Conservation (phyloP, 441 rosid species). For the Aquilaria agallochum region DNA sequence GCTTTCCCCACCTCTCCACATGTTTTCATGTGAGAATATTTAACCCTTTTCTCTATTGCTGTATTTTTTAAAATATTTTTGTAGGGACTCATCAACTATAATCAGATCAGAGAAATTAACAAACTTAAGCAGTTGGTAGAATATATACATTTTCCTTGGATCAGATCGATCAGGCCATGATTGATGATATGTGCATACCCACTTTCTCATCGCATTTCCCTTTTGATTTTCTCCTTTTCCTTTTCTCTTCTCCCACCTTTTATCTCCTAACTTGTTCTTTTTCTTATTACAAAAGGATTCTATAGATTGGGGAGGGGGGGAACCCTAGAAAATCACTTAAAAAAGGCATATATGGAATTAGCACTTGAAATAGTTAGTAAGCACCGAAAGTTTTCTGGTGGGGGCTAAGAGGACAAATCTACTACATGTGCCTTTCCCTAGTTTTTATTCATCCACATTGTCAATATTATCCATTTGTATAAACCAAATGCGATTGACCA, state of each 20-base stretch:
- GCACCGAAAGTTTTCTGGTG: background rate
- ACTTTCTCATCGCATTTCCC: conserved; percentile 25
- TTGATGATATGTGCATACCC: conserved; percentile 17
- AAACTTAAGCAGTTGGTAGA: conserved; percentile 15
- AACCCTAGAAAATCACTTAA: too few species aligned
- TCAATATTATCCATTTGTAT: too few species aligned
- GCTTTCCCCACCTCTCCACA: conserved; percentile 17
- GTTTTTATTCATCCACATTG: too few species aligned
- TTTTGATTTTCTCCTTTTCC: background rate
- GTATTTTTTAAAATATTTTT: conserved; percentile 5
- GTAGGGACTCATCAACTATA: background rate
- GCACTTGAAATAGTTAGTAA: background rate
- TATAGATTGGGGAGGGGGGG: too few species aligned
- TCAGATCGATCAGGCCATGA: conserved; percentile 17
- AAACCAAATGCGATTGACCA: too few species aligned
- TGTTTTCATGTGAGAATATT: conserved; percentile 43
- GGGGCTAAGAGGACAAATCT: too few species aligned
- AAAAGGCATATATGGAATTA: background rate
- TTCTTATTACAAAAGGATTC: background rate
- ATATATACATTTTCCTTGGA: too few species aligned
- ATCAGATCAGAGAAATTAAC: background rate
- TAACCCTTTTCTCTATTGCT: too few species aligned
- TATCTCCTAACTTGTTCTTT: background rate
- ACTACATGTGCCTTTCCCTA: too few species aligned
- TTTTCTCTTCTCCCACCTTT: background rate